Evolutionary conservation across 768 basidiomycete genomes (phyloP).

Genomic region (Coprinopsis marcescibilis): DNA sequence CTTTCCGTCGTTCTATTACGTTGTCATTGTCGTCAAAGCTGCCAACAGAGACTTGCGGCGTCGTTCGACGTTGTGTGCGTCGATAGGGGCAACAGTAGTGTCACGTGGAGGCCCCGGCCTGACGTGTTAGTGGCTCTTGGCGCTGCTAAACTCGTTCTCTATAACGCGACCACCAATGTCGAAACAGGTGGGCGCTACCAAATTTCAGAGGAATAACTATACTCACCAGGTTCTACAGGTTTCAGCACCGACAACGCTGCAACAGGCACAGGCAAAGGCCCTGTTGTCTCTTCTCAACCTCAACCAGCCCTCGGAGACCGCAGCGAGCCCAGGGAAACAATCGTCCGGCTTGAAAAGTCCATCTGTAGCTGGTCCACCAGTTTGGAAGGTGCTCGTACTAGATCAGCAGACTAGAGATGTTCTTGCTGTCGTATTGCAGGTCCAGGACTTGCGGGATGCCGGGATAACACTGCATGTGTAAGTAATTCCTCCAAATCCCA

Average conservation of each 20-base stretch:
- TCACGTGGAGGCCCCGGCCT: slow-evolving; percentile 7
- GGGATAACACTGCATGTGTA: slow-evolving; percentile 98
- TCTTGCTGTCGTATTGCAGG: slow-evolving; percentile 88
- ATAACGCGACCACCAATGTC: slow-evolving; percentile 18
- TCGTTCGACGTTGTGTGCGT: too few species aligned
- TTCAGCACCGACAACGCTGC: slow-evolving; percentile 54
- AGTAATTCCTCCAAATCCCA: slow-evolving; percentile 26
- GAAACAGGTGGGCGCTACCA: slow-evolving; percentile 26
- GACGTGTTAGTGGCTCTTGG: slow-evolving; percentile 4
- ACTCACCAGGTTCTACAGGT: slow-evolving; percentile 18
- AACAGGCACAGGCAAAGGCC: slow-evolving; percentile 83
- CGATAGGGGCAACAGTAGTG: background rate
- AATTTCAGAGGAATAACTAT: slow-evolving; percentile 8
- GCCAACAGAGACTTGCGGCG: too few species aligned
- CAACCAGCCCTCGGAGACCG: slow-evolving; percentile 45
- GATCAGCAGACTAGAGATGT: slow-evolving; percentile 97
- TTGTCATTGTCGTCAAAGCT: too few species aligned
- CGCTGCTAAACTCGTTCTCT: background rate
- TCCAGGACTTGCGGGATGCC: slow-evolving; percentile 93
- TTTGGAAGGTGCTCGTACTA: slow-evolving; percentile 95
- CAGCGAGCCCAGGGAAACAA: slow-evolving; percentile 31
- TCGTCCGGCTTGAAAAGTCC: slow-evolving; percentile 44
- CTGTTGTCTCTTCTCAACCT: slow-evolving; percentile 84
- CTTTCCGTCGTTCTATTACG: too few species aligned
- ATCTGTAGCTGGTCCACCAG: slow-evolving; percentile 59